These are phyloP conservation scores for Dalbergia cultrata DNA, from an alignment of 306 rosid genomes.

Conservation along the genomic window DNA sequence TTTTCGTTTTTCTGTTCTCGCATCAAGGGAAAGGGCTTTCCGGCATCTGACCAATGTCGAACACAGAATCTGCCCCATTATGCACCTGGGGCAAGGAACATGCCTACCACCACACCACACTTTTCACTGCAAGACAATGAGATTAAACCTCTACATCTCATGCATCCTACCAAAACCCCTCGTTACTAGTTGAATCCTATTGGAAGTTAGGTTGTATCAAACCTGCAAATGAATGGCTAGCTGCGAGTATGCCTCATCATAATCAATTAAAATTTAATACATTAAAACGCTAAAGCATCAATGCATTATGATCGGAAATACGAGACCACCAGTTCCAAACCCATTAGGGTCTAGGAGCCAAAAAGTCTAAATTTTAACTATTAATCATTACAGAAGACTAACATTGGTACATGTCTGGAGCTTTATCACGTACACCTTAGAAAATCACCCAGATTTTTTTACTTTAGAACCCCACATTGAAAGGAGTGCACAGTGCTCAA, in stretches of 20 bases:
- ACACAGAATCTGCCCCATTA: too few relatives aligned
- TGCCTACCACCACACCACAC: too few relatives aligned
- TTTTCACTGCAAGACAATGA: too few relatives aligned
- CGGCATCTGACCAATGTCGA: too few relatives aligned
- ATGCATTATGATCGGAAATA: not conserved
- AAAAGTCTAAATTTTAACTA: not conserved
- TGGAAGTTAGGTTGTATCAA: too few relatives aligned
- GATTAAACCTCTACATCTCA: too few relatives aligned
- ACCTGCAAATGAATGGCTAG: not conserved
- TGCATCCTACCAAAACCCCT: too few relatives aligned
- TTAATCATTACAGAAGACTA: not conserved
- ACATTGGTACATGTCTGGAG: conserved; percentile 19
- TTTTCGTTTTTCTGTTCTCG: too few relatives aligned
- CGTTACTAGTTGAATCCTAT: too few relatives aligned
- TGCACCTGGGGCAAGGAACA: too few relatives aligned
- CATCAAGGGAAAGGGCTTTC: too few relatives aligned
- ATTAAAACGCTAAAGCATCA: not conserved
- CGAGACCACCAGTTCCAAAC: conserved; percentile 19
- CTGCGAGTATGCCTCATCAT: not conserved
- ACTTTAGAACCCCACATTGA: conserved; percentile 18
- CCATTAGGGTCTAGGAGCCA: not conserved
- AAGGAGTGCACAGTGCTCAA: conserved; percentile 4
- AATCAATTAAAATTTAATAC: not conserved
- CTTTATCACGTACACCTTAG: conserved; percentile 4
- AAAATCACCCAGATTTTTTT: conserved; percentile 15